Percentiles rank a stretch among this genome's conserved stretches.
These are phyloP conservation scores for Fusarium sp. DNA, from an alignment of 2,329 filamentous ascomycete genomes.

Conservation along the genomic window DNA sequence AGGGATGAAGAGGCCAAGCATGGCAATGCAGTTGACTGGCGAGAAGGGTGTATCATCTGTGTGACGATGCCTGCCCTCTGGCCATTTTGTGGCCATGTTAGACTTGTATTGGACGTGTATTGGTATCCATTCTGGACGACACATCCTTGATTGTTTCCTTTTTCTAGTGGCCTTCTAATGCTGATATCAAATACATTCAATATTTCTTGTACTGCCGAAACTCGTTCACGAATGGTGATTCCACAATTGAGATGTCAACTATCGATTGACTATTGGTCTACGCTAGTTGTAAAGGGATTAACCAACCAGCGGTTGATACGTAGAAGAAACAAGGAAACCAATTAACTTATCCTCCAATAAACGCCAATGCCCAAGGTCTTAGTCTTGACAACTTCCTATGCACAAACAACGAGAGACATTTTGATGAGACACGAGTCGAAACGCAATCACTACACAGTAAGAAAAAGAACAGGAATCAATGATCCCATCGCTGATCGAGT, in stretches of 20 bases:
- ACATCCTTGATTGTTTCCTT: slow-evolving; percentile 55
- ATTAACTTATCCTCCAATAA: slow-evolving; percentile 4
- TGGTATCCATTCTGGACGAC: slow-evolving; percentile 46
- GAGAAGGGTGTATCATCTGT: slow-evolving; percentile 12
- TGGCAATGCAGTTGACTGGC: slow-evolving; percentile 39
- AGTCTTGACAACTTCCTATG: neutral
- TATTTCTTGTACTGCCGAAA: slow-evolving; percentile 40
- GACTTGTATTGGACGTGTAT: slow-evolving; percentile 40
- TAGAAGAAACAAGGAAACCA: slow-evolving; percentile 7
- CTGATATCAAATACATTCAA: slow-evolving; percentile 68
- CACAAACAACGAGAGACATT: slow-evolving; percentile 13
- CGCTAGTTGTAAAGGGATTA: neutral
- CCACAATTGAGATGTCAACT: neutral
- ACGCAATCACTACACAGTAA: slow-evolving; percentile 9
- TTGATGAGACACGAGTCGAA: neutral
- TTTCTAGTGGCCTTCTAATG: slow-evolving; percentile 73
- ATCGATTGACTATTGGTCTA: slow-evolving; percentile 3
- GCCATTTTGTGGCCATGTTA: slow-evolving; percentile 35
- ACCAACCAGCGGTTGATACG: neutral
- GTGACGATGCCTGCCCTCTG: slow-evolving; percentile 10
- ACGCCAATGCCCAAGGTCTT: slow-evolving; percentile 15
- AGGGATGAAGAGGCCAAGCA: slow-evolving; percentile 36
- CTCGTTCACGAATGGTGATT: neutral
- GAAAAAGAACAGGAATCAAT: neutral
- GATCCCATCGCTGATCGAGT: neutral